These are phyloP conservation scores for Phalaenopsis equestris DNA, from an alignment of 106 monocot species.

Conservation along the genomic window DNA sequence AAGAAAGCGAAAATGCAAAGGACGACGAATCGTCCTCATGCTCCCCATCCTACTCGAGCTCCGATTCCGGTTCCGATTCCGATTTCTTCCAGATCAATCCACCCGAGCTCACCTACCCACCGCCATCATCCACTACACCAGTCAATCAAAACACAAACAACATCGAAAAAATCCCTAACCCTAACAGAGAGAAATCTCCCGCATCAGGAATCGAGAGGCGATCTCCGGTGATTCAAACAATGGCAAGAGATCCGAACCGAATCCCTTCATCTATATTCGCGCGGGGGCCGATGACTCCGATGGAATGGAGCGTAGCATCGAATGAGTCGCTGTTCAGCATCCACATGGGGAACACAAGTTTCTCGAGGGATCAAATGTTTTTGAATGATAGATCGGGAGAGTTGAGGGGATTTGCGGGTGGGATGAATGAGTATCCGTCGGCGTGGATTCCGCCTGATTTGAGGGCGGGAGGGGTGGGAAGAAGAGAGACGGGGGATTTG, in stretches of 20 bases:
- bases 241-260: slow-evolving; percentile 50
- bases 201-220: neutral
- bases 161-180: neutral
- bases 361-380: slow-evolving; percentile 24
- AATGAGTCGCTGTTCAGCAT: slow-evolving; percentile 91
- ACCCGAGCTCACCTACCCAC: neutral
- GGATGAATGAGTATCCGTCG: neutral
- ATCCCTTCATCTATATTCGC: slow-evolving; percentile 61
- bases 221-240: slow-evolving; percentile 22
- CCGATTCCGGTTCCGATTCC: slow-evolving; percentile 10
- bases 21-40: neutral
- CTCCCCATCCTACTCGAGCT: neutral
- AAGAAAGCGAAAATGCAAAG: no score
- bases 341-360: slow-evolving; percentile 37
- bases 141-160: neutral
- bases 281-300: slow-evolving; percentile 29
- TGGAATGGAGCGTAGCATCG: slow-evolving; percentile 83
- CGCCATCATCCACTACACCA: neutral
- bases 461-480: neutral
- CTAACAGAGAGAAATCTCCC: neutral
- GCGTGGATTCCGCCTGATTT: neutral
- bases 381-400: slow-evolving; percentile 19
- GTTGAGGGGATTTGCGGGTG: slow-evolving; percentile 19
- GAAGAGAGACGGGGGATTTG: neutral
- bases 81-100: slow-evolving; percentile 27